Evolutionary conservation across 2,329 filamentous ascomycete species (phyloP), one percentile per base, ranked within the genome.

Genomic region (Aspergillus awamori): DNA sequence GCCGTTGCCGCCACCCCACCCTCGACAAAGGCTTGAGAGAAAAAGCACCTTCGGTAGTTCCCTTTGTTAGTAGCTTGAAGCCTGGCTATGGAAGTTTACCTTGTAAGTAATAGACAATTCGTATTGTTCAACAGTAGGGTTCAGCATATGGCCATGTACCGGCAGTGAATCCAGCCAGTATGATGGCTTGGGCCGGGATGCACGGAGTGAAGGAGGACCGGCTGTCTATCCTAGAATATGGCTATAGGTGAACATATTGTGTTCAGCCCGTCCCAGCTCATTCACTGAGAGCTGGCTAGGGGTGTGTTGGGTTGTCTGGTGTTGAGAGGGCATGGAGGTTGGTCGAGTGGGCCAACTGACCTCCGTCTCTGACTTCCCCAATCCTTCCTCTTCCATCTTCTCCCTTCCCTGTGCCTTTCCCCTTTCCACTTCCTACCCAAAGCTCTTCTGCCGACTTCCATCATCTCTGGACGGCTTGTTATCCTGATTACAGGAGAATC

Each of bases 301-400:
- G 10, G 28, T 17, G 43, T 26, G 61, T 63, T 61, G 58, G 54
- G 61, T 17, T 26, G 30, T 39, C 26, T 52, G 49, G 20, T 5
- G 54, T 41, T 10, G 55, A 54, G 43, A 55, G 55, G 55, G 45
- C 49, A 30, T 61, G 61, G 58, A 41, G 36, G 47, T 63, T 30
- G 33, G 13, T 13, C 28, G 58, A 54, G 61, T 63, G 61, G 61
- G 61, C 61, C 61, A 63, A 58, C 54, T 43, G 61, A 63, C 54
- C 36, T 54, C 58, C 61, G 49, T 63, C 58, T 63, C 58, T 63
- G 53, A 51, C 45, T 57, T 57, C 39, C 33, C 55, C 26, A 56
- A 55, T 57, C 54, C 33, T 63, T 30, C 61, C 49, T 49, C 49
- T 36, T 51, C 61, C 54, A 43, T 51, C 58, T 20, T 26, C 58